Conservation (phyloP, 2,329 filamentous ascomycete genomes). For the Talaromyces amestolkiae region DNA sequence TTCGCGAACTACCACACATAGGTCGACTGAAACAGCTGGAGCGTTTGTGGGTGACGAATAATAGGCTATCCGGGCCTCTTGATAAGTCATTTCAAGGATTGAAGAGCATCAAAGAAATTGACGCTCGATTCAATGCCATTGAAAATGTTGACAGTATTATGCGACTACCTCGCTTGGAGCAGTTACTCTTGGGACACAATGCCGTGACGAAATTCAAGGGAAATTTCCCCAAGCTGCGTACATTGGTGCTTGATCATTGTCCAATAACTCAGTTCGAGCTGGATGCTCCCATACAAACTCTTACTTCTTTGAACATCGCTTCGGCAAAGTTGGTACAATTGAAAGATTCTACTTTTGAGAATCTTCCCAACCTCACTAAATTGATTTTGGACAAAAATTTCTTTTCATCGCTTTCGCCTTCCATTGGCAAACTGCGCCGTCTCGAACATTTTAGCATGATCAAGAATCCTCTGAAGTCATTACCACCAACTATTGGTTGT, state of each 20-base stretch:
- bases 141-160: slow-evolving; percentile 85
- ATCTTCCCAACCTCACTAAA: slow-evolving; percentile 81
- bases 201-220: slow-evolving; percentile 85
- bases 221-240: slow-evolving; percentile 78
- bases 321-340: slow-evolving; percentile 88
- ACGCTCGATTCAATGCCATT: slow-evolving; percentile 90
- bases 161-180: slow-evolving; percentile 79
- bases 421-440: slow-evolving; percentile 77
- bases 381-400: slow-evolving; percentile 92
- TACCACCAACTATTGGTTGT: slow-evolving; percentile 85
- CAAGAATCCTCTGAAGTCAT: slow-evolving; percentile 78
- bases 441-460: slow-evolving; percentile 92
- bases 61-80: slow-evolving; percentile 73
- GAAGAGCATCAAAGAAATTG: slow-evolving; percentile 77
- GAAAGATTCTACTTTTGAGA: slow-evolving; percentile 79
- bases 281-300: slow-evolving; percentile 68
- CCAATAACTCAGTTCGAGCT: slow-evolving; percentile 93
- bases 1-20: slow-evolving; percentile 74
- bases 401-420: slow-evolving; percentile 81
- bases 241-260: slow-evolving; percentile 88
- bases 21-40: slow-evolving; percentile 77
- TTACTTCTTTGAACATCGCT: slow-evolving; percentile 84
- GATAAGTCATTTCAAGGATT: slow-evolving; percentile 71
- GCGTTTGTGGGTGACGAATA: slow-evolving; percentile 92
- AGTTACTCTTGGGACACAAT: slow-evolving; percentile 88